Evolutionary conservation across 768 basidiomycete genomes (phyloP).

Genomic region (Boletus pseudo-olivaceus): DNA sequence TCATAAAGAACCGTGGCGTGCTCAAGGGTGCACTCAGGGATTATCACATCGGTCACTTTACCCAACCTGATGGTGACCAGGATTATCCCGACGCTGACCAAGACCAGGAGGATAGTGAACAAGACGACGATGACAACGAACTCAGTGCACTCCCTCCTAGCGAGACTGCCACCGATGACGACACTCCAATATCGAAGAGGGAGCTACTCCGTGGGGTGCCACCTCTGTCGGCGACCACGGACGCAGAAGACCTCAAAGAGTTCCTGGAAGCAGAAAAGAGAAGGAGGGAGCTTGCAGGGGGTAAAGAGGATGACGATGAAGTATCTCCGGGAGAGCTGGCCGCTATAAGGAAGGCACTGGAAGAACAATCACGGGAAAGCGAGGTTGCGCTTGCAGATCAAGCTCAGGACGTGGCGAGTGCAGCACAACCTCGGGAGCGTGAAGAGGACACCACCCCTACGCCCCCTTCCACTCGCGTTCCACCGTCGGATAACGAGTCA

Average conservation of each 20-base stretch:
- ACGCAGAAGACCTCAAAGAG: conserved; percentile 60
- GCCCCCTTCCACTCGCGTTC: conserved; percentile 4
- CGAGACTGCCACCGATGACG: conserved; percentile 24
- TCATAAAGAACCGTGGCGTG: conserved; percentile 71
- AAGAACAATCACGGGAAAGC: conserved; percentile 8
- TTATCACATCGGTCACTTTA: conserved; percentile 52
- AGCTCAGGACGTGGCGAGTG: conserved; percentile 3
- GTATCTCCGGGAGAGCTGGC: conserved; percentile 19
- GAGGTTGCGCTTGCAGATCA: conserved; percentile 6
- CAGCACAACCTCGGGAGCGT: background rate
- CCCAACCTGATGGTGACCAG: conserved; percentile 37
- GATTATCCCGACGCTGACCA: conserved; percentile 37
- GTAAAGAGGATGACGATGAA: conserved; percentile 26
- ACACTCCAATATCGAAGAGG: conserved; percentile 30
- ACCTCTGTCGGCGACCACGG: conserved; percentile 43
- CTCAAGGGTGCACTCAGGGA: conserved; percentile 41
- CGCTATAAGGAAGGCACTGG: conserved; percentile 14
- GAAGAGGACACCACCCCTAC: conserved; percentile 18
- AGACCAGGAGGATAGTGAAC: conserved; percentile 45
- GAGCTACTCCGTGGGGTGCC: conserved; percentile 37
- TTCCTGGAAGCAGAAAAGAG: conserved; percentile 63
- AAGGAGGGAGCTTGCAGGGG: conserved; percentile 41
- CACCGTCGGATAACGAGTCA: conserved; percentile 32
- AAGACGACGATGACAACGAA: conserved; percentile 57
- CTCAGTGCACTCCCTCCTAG: conserved; percentile 47